Evolutionary conservation across 1,284 basidiomycete genomes (phyloP).

Genomic region (Apiotrichum siamense): DNA sequence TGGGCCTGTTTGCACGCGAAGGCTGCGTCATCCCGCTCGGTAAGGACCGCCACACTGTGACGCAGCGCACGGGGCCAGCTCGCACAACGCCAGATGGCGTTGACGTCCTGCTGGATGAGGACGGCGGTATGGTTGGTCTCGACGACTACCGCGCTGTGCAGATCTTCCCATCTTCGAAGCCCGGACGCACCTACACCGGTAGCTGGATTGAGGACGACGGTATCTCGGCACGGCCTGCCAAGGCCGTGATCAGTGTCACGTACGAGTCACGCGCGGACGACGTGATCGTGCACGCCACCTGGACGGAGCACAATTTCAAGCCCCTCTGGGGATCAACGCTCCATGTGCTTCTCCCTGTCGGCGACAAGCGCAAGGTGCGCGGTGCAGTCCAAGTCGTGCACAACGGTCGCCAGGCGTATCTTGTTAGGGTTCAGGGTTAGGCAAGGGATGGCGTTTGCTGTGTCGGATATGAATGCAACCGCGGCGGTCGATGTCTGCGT

Average conservation of each 20-base stretch:
- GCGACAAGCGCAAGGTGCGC: slow-evolving; percentile 30
- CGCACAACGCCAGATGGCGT: slow-evolving; percentile 45
- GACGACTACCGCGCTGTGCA: slow-evolving; percentile 49
- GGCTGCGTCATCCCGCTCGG: slow-evolving; percentile 48
- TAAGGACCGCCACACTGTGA: slow-evolving; percentile 45
- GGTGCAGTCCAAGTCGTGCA: slow-evolving; percentile 23
- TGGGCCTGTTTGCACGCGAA: slow-evolving; percentile 47
- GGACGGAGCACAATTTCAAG: slow-evolving; percentile 38
- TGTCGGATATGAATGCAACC: too few relatives aligned
- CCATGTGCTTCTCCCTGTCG: slow-evolving; percentile 41
- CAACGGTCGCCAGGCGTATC: slow-evolving; percentile 8
- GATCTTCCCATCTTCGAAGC: slow-evolving; percentile 36
- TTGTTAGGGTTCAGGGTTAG: slow-evolving; percentile 5
- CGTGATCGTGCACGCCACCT: slow-evolving; percentile 34
- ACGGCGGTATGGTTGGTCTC: slow-evolving; percentile 44
- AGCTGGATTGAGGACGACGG: slow-evolving; percentile 50
- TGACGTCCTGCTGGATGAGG: slow-evolving; percentile 37
- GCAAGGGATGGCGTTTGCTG: too few relatives aligned
- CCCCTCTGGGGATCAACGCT: slow-evolving; percentile 44
- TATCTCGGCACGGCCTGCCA: slow-evolving; percentile 38
- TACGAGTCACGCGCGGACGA: slow-evolving; percentile 26
- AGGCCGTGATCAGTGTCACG: slow-evolving; percentile 33
- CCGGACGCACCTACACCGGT: slow-evolving; percentile 17
- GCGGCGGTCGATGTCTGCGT: too few relatives aligned
- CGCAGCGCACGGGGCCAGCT: slow-evolving; percentile 33